Base-by-base conservation (phyloP, 164 flowering plant species). In the Echeveria elegans region DNA sequence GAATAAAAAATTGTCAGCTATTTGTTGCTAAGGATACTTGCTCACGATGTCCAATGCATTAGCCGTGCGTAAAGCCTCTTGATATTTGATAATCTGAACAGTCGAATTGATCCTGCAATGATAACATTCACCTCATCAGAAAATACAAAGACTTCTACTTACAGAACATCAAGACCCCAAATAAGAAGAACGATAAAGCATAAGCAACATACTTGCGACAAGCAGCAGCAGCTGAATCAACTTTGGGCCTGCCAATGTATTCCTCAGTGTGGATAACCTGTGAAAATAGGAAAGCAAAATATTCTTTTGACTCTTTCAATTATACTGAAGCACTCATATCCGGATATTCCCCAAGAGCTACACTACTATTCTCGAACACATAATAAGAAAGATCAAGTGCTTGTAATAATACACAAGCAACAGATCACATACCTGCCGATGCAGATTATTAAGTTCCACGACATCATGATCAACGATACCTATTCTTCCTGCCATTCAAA, bases 361-460 rank as follows among this genome's bases (percentile, higher is more conserved):
- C 4, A 19, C 53, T n/a, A 19, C 19, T 19, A 19, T 48, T 19
- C 4, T 23, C 14, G 26, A 50, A 23, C 26, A n/a, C n/a, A n/a
- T n/a, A n/a, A n/a, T n/a, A n/a, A n/a, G n/a, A n/a, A n/a, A n/a
- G n/a, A n/a, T 50, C 21, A 21, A 50, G 28, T 2, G 24, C 0
- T 9, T 50, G 21, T 21, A 12, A n/a, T 21, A 23, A 7, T n/a
- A n/a, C 8, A 63, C 68, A 18, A 52, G 63, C 14, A 62, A 52
- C 32, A 61, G 7, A 70, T 19, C 11, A 41, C 56, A 11, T 83
- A 93, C 97, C 96, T 94, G 97, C 71, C 97, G 74, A 65, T 94
- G 98, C 77, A 94, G 81, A 78, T 94, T 91, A 74, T 88, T 94
- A 37, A 94, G 92, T 85, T 94, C 99, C 43, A 95, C 99, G 15